Evolutionary conservation across 1,139 yeast species (phyloP), one percentile per base, ranked within the genome.

Genomic region (Sugiyamaella castrensis): DNA sequence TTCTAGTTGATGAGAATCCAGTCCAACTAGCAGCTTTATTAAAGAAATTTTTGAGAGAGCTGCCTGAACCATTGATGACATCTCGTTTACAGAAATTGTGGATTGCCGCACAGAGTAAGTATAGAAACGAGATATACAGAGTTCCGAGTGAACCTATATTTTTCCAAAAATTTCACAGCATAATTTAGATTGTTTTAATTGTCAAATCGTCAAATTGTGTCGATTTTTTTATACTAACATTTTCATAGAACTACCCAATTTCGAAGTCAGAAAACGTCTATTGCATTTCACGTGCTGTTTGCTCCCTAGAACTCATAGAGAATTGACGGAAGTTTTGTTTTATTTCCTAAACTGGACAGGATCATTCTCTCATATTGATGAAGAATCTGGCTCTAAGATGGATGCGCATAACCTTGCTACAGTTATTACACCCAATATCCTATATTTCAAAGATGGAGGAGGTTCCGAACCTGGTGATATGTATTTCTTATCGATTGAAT

Each of bases 331-430:
- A 64, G 96, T 91, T 4, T 71, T 94, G 46, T 74, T 91, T 33
- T 83, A 84, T 55, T 94, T 94, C 66, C 79, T 94, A 66, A 84
- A 84, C 66, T 92, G 98, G 98, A 95, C 91, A 1, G 91, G 98
- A 0, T 87, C 98, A 5, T 94, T 94, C 70, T 87, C 98, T 1
- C 92, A 87, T 58, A 80, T 69, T 38, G 72, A 69, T 37, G 72
- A 69, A 33, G 70, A 66, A 43, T 54, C 64, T 5, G 98, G 98
- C 0, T 89, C 97, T 7, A 92, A 91, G 70, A 94, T 94, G 99
- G 98, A 92, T 65, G 80, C 86, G 32, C 96, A 91, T 64, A 94
- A 94, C 65, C 74, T 94, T 54, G 96, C 98, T 1, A 92, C 98
- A 0, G 99, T 94, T 4, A 77, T 94, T 47, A 87, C 98, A 0